Conservation (phyloP, 2,329 filamentous ascomycete species). For the Bimuria novae-zelandiae region DNA sequence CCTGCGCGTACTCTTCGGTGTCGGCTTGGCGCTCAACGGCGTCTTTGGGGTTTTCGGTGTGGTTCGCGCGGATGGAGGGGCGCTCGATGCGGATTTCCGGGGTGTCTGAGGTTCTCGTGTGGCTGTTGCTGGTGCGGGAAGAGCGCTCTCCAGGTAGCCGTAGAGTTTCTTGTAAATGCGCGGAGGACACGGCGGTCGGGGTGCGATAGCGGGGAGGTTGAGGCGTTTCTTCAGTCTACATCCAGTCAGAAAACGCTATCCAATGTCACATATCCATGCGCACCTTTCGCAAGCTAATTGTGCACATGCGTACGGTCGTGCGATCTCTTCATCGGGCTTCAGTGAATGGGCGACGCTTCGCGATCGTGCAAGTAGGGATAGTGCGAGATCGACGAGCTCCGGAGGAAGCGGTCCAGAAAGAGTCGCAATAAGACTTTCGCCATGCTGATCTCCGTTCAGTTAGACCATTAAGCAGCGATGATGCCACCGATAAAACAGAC, state of each 20-base stretch:
- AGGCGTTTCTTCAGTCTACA: slow-evolving; percentile 66
- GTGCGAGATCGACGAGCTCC: slow-evolving; percentile 38
- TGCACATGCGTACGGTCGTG: slow-evolving; percentile 43
- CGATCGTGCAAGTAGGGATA: slow-evolving; percentile 43
- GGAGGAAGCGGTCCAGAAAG: slow-evolving; percentile 38
- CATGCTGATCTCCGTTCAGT: no score
- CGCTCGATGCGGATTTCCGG: slow-evolving; percentile 33
- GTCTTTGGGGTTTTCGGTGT: slow-evolving; percentile 40
- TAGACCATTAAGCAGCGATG: no score
- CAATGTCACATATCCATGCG: neutral
- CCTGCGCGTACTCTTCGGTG: slow-evolving; percentile 24
- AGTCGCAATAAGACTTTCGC: slow-evolving; percentile 51
- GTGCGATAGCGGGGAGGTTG: slow-evolving; percentile 41
- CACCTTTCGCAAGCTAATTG: slow-evolving; percentile 81
- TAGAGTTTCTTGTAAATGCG: slow-evolving; percentile 81
- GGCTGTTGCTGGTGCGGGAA: slow-evolving; percentile 55
- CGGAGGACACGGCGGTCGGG: slow-evolving; percentile 43
- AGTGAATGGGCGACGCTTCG: slow-evolving; percentile 55
- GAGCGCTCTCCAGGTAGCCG: slow-evolving; percentile 73
- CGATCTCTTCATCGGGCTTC: slow-evolving; percentile 45
- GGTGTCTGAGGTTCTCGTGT: slow-evolving; percentile 36
- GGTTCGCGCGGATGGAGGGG: slow-evolving; percentile 26
- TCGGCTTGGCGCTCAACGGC: slow-evolving; percentile 22
- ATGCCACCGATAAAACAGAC: no score
- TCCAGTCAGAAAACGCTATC: slow-evolving; percentile 31